Conservation (phyloP, 345 rosid genomes). For the Brassica juncea region DNA sequence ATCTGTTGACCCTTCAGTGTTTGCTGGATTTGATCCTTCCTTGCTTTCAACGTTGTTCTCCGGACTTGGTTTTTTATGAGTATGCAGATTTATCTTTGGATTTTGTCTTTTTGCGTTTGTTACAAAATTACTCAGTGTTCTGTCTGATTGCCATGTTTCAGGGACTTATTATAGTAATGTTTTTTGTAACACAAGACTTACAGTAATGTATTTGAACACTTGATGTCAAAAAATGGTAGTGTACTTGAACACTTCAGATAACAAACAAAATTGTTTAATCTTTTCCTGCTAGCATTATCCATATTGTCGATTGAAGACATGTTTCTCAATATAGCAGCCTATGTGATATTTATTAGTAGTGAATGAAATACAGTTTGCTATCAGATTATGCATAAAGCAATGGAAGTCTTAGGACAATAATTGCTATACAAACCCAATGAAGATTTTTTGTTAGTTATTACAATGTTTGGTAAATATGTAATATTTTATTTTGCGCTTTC, state of each 20-base stretch:
- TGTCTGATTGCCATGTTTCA: neutral
- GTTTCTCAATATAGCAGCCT: neutral
- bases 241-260: conserved; percentile 2
- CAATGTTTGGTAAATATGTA: neutral
- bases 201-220: neutral
- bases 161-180: neutral
- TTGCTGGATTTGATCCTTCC: conserved; percentile 30
- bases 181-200: neutral
- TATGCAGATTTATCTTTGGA: neutral
- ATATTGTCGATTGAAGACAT: conserved; percentile 3
- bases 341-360: neutral
- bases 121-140: neutral
- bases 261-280: neutral
- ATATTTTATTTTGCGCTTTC: neutral
- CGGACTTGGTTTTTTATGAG: conserved; percentile 21
- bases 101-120: neutral
- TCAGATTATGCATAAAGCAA: neutral
- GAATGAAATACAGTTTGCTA: neutral
- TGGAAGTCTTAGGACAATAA: neutral
- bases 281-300: neutral
- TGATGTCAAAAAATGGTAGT: conserved; percentile 2
- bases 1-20: conserved; percentile 29
- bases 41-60: conserved; percentile 19
- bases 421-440: neutral
- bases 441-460: neutral